A percentile compares a stretch with the other conserved stretches of the same genome.
Evolutionary conservation across 2,329 filamentous ascomycete species (phyloP).

Genomic region (Hypoxylon sp.): DNA sequence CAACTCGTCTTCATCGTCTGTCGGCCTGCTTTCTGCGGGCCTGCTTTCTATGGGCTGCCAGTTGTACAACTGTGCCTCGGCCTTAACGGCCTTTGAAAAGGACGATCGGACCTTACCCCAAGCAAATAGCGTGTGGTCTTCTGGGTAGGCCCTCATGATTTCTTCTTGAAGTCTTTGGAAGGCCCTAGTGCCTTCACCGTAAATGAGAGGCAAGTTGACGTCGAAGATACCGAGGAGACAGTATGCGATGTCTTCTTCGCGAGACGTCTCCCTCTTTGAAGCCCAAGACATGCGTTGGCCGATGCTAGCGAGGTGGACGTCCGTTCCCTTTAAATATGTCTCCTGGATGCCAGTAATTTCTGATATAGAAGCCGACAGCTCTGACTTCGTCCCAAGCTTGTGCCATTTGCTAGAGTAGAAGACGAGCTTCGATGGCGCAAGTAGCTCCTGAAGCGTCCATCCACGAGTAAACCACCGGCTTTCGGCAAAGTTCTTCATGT

Average conservation of each 20-base stretch:
- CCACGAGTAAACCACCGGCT: slow-evolving; percentile 38
- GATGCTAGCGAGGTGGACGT: slow-evolving; percentile 38
- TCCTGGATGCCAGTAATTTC: slow-evolving; percentile 45
- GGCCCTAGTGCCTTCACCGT: slow-evolving; percentile 50
- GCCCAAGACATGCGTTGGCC: slow-evolving; percentile 53
- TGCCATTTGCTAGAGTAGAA: slow-evolving; percentile 47
- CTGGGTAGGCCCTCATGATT: slow-evolving; percentile 43
- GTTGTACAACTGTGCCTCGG: slow-evolving; percentile 9
- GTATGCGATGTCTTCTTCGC: slow-evolving; percentile 51
- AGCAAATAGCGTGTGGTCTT: slow-evolving; percentile 49
- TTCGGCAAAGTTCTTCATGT: slow-evolving; percentile 23
- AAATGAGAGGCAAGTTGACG: slow-evolving; percentile 51
- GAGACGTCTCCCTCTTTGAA: slow-evolving; percentile 42
- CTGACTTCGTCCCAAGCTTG: slow-evolving; percentile 42
- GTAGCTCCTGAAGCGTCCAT: slow-evolving; percentile 48
- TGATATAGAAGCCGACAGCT: slow-evolving; percentile 40
- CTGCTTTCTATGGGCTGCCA: no score
- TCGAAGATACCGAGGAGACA: slow-evolving; percentile 53
- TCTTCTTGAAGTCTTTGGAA: slow-evolving; percentile 49
- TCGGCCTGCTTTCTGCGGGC: no score
- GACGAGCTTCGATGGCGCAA: slow-evolving; percentile 45
- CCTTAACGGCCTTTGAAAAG: slow-evolving; percentile 7
- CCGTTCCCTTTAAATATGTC: slow-evolving; percentile 31
- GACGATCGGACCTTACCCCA: slow-evolving; percentile 35
- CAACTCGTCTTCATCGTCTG: slow-evolving; percentile 20